Percentiles rank a stretch among this genome's conserved stretches.
phyloP scores from a whole-genome alignment of 2,329 filamentous ascomycete species.

The Chaetomiaceae sp. region DNA sequence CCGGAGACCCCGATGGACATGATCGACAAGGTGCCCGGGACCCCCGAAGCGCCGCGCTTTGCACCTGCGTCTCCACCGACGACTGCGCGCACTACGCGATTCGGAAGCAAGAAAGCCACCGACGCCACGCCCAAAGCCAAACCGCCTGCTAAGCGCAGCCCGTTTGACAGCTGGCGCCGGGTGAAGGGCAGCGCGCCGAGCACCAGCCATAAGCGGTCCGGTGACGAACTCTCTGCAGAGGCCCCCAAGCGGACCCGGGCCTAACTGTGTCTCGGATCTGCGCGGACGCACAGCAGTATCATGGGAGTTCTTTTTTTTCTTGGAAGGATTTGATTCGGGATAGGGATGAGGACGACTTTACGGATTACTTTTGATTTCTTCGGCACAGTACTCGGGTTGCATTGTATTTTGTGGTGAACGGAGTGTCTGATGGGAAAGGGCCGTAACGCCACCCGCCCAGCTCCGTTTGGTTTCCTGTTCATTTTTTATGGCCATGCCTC shows the following conservation, averaged over 20 bases:
- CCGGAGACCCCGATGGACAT: conserved; percentile 38
- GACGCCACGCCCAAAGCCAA: conserved; percentile 39
- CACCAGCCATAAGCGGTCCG: conserved; percentile 42
- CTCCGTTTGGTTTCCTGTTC: neutral
- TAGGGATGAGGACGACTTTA: conserved; percentile 8
- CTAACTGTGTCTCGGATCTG: conserved; percentile 15
- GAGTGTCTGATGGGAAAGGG: neutral
- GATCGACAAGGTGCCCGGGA: conserved; percentile 34
- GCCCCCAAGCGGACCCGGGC: conserved; percentile 38
- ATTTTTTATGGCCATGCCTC: conserved; percentile 2
- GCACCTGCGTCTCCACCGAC: conserved; percentile 59
- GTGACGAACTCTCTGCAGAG: conserved; percentile 29
- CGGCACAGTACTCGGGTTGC: neutral
- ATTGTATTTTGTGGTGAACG: conserved; percentile 3
- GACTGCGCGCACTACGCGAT: conserved; percentile 56
- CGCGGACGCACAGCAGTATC: neutral
- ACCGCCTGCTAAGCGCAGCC: conserved; percentile 41
- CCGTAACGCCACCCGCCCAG: neutral
- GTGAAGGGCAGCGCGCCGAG: conserved; percentile 49
- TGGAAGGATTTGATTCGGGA: conserved; percentile 10
- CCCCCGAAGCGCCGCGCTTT: conserved; percentile 52
- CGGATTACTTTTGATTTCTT: conserved; percentile 3
- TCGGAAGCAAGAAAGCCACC: conserved; percentile 45
- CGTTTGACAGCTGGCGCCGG: conserved; percentile 65
- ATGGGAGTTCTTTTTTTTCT: conserved; percentile 6